Conservation (phyloP, 2,329 filamentous ascomycete genomes). For the Neoarthrinium moseri region DNA sequence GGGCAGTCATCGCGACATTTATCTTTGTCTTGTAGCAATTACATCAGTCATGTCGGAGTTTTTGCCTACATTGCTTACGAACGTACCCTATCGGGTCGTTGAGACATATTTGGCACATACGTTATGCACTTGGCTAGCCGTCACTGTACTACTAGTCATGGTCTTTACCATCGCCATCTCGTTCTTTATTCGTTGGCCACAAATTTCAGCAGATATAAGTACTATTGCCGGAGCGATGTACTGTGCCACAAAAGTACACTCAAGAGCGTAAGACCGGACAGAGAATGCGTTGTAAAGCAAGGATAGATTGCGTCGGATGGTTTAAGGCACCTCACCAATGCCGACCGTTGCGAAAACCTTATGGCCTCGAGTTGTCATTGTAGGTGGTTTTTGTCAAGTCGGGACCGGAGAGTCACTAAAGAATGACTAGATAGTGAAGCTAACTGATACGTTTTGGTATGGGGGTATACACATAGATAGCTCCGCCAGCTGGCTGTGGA, state of each 20-base stretch:
- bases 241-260: constrained; percentile 21
- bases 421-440: too few species aligned
- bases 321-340: too few species aligned
- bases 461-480: too few species aligned
- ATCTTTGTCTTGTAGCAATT: constrained; percentile 29
- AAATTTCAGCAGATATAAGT: constrained; percentile 34
- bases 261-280: too few species aligned
- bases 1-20: constrained; percentile 27
- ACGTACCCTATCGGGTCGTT: constrained; percentile 36
- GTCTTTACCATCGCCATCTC: constrained; percentile 29
- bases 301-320: too few species aligned
- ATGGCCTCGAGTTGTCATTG: too few species aligned
- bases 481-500: too few species aligned
- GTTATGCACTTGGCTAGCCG: constrained; percentile 31
- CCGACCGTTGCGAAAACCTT: too few species aligned
- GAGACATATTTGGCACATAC: constrained; percentile 30
- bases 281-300: too few species aligned
- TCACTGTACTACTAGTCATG: constrained; percentile 34
- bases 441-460: too few species aligned
- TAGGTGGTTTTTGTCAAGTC: too few species aligned
- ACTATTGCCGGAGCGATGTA: constrained; percentile 34
- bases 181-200: constrained; percentile 31
- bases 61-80: constrained; percentile 35
- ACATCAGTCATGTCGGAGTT: constrained; percentile 34
- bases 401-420: too few species aligned